Percentiles rank a stretch among this genome's conserved stretches.
These are phyloP conservation scores for Phanerochaete carnosa DNA, from an alignment of 768 basidiomycete species.

Conservation along the genomic window DNA sequence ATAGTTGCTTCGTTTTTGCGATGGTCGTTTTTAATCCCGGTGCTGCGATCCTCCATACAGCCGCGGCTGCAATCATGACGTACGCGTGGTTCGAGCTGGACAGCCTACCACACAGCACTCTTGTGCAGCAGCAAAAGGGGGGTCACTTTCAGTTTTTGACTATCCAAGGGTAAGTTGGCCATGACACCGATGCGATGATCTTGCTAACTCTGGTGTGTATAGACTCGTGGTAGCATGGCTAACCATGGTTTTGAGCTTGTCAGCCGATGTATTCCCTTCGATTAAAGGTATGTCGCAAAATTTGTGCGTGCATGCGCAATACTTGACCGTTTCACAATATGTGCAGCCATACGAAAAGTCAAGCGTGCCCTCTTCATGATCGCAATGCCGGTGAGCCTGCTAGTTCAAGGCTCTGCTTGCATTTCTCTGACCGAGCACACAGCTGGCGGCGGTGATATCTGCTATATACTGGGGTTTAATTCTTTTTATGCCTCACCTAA, in stretches of 20 bases:
- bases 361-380: slow-evolving; percentile 63
- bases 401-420: neutral
- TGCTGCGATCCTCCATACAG: slow-evolving; percentile 29
- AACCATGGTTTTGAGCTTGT: slow-evolving; percentile 38
- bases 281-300: slow-evolving; percentile 28
- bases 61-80: slow-evolving; percentile 30
- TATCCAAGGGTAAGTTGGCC: slow-evolving; percentile 59
- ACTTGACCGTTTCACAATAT: neutral
- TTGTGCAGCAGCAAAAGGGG: slow-evolving; percentile 47
- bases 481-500: slow-evolving; percentile 51
- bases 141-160: slow-evolving; percentile 75
- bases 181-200: neutral
- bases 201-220: neutral
- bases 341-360: slow-evolving; percentile 35
- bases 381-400: slow-evolving; percentile 55
- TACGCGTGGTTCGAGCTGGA: slow-evolving; percentile 31
- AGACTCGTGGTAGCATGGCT: slow-evolving; percentile 37
- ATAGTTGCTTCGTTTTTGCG: neutral
- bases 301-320: neutral
- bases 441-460: slow-evolving; percentile 48
- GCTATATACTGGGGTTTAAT: slow-evolving; percentile 71
- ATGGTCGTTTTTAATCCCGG: slow-evolving; percentile 7
- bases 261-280: slow-evolving; percentile 39
- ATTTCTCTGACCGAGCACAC: neutral
- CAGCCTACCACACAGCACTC: slow-evolving; percentile 18